These are phyloP conservation scores for Penicillium flavigenum DNA, from an alignment of 495 filamentous ascomycete genomes.

Conservation along the genomic window DNA sequence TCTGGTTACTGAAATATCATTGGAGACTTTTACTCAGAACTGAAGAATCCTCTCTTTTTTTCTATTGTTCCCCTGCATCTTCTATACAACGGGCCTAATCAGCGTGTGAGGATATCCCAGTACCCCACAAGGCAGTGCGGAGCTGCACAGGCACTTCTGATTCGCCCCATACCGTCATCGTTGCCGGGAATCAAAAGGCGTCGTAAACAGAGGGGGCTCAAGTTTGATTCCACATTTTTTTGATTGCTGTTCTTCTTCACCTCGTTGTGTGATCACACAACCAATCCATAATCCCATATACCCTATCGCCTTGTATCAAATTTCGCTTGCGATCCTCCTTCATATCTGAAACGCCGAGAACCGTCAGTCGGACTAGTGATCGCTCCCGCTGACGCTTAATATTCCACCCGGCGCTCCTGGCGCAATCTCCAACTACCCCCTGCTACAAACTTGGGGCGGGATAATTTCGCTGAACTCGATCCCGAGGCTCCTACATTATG, in stretches of 20 bases:
- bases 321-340: conserved; percentile 12
- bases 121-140: conserved; percentile 21
- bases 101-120: neutral
- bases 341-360: conserved; percentile 37
- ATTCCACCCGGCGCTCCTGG: conserved; percentile 36
- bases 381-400: conserved; percentile 20
- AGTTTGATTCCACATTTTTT: conserved; percentile 6
- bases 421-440: conserved; percentile 34
- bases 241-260: conserved; percentile 7
- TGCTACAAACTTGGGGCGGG: conserved; percentile 26
- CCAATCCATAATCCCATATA: conserved; percentile 1
- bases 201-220: conserved; percentile 27
- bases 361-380: conserved; percentile 22
- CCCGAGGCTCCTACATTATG: conserved; percentile 33
- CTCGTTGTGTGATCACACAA: conserved; percentile 10
- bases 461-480: conserved; percentile 25
- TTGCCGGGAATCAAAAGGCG: conserved; percentile 22
- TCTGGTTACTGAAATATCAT: conserved; percentile 8
- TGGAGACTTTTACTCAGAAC: conserved; percentile 1
- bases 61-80: neutral
- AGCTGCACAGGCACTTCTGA: conserved; percentile 20
- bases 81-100: conserved; percentile 6
- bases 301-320: conserved; percentile 6
- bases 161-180: conserved; percentile 27
- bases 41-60: conserved; percentile 1